Base-by-base conservation (phyloP, 2,329 filamentous ascomycete genomes). In the Orbilia ellipsospora region DNA sequence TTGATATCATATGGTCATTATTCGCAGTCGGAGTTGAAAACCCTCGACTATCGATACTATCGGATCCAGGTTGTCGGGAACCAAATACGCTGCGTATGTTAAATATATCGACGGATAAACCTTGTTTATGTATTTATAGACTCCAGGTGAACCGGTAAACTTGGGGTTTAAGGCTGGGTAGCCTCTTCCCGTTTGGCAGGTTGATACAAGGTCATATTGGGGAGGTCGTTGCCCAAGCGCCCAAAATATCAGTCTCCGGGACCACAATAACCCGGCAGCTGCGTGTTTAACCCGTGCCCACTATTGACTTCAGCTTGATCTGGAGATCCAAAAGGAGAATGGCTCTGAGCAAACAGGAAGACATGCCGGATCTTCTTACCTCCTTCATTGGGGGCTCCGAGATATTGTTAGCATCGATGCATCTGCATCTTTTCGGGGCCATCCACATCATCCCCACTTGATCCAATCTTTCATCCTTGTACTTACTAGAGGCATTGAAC, bases 1-100 rank as follows among this genome's bases (percentile, higher is more conserved):
- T 36, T 36, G 31, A 36, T 36, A 36, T 36, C 31, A 56, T 63
- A 68, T 59, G 44, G 44, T 18, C n/a, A 36, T 36, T 7, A 36
- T 55, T 67, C 56, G 62, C 62, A 23, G 63, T 52, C 13, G 56
- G 52, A 57, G 50, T 40, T 36, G 56, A 54, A 66, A 68, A 52
- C 45, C 28, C 51, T 63, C 62, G 18, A 52, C 55, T 62, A n/a
- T 20, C 57, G 31, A 36, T 36, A 36, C 50, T 52, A 57, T 51
- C 57, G 16, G 70, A 74, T 55, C 70, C 70, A 74, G 56, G 61
- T 67, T 64, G 52, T 62, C 70, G 70, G 70, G 63, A 59, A 52
- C 70, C 42, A 42, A 50, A 52, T n/a, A 61, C 28, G 26, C 61
- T 55, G 31, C 5, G 31, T 36, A 36, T 36, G 31, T 36, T 36